Evolutionary conservation across 1,139 yeast genomes (phyloP).

Genomic region (Schwanniomyces etchellsii): DNA sequence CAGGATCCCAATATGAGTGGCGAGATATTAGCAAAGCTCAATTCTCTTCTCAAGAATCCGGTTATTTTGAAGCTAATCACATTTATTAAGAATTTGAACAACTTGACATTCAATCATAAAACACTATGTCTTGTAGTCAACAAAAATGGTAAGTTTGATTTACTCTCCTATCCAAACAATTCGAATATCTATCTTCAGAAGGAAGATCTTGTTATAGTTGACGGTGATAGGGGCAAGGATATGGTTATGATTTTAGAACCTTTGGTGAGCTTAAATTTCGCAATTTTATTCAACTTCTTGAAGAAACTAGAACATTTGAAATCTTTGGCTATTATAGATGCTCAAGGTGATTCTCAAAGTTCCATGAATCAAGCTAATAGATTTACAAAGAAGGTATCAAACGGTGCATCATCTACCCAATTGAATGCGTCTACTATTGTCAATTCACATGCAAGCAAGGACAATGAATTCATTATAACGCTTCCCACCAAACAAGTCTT

Average conservation of each 20-base stretch:
- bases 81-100: conserved; percentile 39
- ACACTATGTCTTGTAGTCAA: conserved; percentile 45
- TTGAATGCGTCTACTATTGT: conserved; percentile 35
- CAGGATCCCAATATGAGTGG: conserved; percentile 29
- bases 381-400: conserved; percentile 18
- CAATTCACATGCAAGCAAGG: conserved; percentile 35
- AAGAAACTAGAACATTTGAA: conserved; percentile 75
- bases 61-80: conserved; percentile 29
- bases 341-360: conserved; percentile 8
- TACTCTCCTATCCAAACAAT: conserved; percentile 36
- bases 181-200: conserved; percentile 48
- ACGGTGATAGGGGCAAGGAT: conserved; percentile 48
- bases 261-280: conserved; percentile 42
- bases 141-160: conserved; percentile 55
- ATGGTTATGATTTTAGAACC: conserved; percentile 47
- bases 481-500: conserved; percentile 47
- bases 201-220: conserved; percentile 43
- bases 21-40: conserved; percentile 32
- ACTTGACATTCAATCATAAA: conserved; percentile 37
- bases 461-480: conserved; percentile 42
- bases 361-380: conserved; percentile 7
- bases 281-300: conserved; percentile 72
- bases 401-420: conserved; percentile 34
- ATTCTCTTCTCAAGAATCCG: conserved; percentile 23
- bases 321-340: conserved; percentile 51